Evolutionary conservation across 129 eudicot genomes (phyloP).

Genomic region (Helianthus tuberosus): DNA sequence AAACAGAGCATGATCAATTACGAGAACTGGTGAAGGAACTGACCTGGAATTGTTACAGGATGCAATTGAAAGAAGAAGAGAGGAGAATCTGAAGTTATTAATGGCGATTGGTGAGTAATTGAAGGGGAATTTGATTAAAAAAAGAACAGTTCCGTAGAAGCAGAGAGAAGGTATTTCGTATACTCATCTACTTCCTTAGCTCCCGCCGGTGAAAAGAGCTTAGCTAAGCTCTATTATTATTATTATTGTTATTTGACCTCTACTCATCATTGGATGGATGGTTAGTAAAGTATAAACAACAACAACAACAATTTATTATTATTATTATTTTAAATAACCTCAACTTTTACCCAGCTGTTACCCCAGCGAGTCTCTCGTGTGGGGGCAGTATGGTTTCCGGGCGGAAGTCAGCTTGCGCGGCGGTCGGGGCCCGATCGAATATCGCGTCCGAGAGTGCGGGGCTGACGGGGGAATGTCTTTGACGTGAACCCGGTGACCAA

Average conservation of each 20-base stretch:
- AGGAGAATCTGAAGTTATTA: background rate
- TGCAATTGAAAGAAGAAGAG: background rate
- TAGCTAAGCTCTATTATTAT: background rate
- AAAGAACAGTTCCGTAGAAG: conserved; percentile 62
- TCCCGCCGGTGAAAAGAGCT: conserved; percentile 51
- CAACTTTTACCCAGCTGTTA: no score
- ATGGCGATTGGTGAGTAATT: conserved; percentile 2
- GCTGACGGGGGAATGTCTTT: no score
- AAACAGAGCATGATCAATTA: background rate
- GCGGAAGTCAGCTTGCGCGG: no score
- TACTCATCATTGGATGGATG: conserved; percentile 46
- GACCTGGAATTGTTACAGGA: conserved; percentile 15
- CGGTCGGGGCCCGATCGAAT: no score
- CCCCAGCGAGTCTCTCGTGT: no score
- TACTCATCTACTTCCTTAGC: conserved; percentile 76
- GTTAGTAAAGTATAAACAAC: conserved; percentile 17
- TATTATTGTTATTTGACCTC: conserved; percentile 11
- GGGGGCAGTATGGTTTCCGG: no score
- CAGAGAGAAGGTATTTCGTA: conserved; percentile 58
- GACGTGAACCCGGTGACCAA: no score
- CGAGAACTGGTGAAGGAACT: background rate
- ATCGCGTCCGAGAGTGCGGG: no score
- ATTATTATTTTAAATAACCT: no score
- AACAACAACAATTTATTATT: background rate
- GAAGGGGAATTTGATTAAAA: background rate